phyloP scores from a whole-genome alignment of 148 eudicot species.

The Tetragonia tetragonoides region DNA sequence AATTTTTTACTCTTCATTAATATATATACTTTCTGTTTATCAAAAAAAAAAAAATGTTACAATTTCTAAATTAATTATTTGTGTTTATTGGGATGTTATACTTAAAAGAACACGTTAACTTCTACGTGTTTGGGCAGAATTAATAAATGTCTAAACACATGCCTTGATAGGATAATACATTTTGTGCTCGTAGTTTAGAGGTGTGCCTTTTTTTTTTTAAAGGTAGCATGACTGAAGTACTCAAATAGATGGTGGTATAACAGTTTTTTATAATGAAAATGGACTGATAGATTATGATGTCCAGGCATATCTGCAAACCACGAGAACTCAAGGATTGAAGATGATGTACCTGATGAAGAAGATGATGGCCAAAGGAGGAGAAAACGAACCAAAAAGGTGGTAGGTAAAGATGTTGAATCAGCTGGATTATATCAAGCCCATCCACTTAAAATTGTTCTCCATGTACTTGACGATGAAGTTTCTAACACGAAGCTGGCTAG shows the following conservation, averaged over 20 bases:
- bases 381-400: conserved; percentile 76
- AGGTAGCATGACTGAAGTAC: not conserved
- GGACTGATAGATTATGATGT: conserved; percentile 20
- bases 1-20: too few species aligned
- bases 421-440: conserved; percentile 72
- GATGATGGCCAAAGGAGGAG: conserved; percentile 96
- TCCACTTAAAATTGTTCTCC: conserved; percentile 72
- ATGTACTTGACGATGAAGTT: conserved; percentile 61
- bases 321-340: conserved; percentile 70
- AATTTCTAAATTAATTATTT: too few species aligned
- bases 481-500: conserved; percentile 50
- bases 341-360: conserved; percentile 84
- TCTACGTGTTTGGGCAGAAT: not conserved
- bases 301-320: conserved; percentile 50
- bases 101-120: too few species aligned
- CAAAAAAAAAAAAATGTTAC: too few species aligned
- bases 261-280: not conserved
- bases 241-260: not conserved
- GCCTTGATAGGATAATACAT: not conserved
- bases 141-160: not conserved
- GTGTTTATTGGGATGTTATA: too few species aligned
- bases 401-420: conserved; percentile 66
- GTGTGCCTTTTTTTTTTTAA: not conserved
- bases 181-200: not conserved
- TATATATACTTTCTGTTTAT: too few species aligned